Base-by-base conservation (phyloP, 106 monocot genomes). In the Phalaenopsis equestris region DNA sequence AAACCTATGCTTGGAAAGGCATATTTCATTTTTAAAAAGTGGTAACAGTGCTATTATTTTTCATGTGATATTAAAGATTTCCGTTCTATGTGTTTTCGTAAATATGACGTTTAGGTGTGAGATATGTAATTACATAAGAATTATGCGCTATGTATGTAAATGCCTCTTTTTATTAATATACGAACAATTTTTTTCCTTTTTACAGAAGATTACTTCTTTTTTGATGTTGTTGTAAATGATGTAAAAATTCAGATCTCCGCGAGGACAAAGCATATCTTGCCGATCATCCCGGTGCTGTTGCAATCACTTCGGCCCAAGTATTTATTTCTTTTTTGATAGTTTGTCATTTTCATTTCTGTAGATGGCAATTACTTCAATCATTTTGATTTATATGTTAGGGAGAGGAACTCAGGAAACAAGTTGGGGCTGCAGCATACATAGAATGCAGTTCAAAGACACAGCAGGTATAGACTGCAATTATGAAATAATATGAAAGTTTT, bases 371-470 rank as follows among this genome's bases (percentile, higher is more conserved):
- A 4, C 39, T 23, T 3, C 3, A 8, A 42, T 83, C 23, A 8
- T 1, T 83, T 49, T 14, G 49, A 9, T 75, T 47, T 16, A 1
- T 79, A 7, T 75, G 55, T 52, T 75, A 97, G 96, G 96, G 96
- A 6, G 96, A 96, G 80, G 96, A 94, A 75, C 96, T 97, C 41
- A 87, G 93, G 79, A 96, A 89, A 76, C 90, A 92, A 73, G 89
- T 96, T 79, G 94, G 94, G 72, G 96, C 92, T 24, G 87, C 82
- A 30, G 90, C 90, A 36, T 97, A 97, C 79, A 90, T 97, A 14
- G 94, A 94, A 77, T 94, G 97, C 85, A 92, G 97, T 67, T 97
- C 97, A 2, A 97, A 97, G 77, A 97, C 94, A 77, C 97, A 97
- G 48, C 94, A 94, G 92, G 97, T 97, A 73, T 18, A 36, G 56